A percentile compares a stretch with the other conserved stretches of the same genome.
Evolutionary conservation across 1,284 basidiomycete species (phyloP).

Genomic region (Meira miltonrushii): DNA sequence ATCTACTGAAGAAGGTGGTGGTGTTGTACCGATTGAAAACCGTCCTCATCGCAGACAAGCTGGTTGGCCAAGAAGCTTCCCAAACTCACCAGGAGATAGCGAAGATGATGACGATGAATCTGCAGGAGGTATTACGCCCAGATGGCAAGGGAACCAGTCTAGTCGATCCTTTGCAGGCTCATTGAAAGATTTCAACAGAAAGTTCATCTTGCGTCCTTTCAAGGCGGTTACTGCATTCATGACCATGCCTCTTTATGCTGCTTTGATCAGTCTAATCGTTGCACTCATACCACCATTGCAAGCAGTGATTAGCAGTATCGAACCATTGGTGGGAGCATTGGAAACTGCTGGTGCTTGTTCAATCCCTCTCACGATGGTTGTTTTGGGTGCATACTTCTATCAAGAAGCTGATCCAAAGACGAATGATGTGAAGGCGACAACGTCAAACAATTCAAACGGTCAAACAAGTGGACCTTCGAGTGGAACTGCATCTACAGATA

Average conservation of each 20-base stretch:
- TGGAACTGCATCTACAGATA: neutral
- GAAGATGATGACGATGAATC: slow-evolving; percentile 8
- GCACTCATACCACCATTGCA: slow-evolving; percentile 69
- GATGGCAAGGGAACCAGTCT: slow-evolving; percentile 20
- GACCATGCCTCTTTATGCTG: slow-evolving; percentile 63
- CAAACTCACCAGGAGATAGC: slow-evolving; percentile 34
- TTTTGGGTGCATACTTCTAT: slow-evolving; percentile 81
- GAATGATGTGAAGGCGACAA: neutral
- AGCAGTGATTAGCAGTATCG: slow-evolving; percentile 44
- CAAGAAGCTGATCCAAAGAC: slow-evolving; percentile 6
- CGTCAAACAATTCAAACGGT: neutral
- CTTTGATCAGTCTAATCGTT: slow-evolving; percentile 71
- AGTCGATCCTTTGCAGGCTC: too few relatives aligned
- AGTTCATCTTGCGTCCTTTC: slow-evolving; percentile 32
- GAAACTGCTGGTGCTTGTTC: slow-evolving; percentile 53
- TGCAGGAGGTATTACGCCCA: neutral
- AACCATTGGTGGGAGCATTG: slow-evolving; percentile 55
- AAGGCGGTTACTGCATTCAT: slow-evolving; percentile 67
- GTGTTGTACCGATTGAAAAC: neutral
- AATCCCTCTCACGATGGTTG: slow-evolving; percentile 79
- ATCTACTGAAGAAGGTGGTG: slow-evolving; percentile 13
- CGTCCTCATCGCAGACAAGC: slow-evolving; percentile 15
- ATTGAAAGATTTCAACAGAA: slow-evolving; percentile 10
- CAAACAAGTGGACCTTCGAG: neutral
- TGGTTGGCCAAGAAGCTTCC: slow-evolving; percentile 35